Evolutionary conservation across 1,139 yeast genomes (phyloP), one percentile per base, ranked within the genome.

Genomic region (Geotrichum candidum): DNA sequence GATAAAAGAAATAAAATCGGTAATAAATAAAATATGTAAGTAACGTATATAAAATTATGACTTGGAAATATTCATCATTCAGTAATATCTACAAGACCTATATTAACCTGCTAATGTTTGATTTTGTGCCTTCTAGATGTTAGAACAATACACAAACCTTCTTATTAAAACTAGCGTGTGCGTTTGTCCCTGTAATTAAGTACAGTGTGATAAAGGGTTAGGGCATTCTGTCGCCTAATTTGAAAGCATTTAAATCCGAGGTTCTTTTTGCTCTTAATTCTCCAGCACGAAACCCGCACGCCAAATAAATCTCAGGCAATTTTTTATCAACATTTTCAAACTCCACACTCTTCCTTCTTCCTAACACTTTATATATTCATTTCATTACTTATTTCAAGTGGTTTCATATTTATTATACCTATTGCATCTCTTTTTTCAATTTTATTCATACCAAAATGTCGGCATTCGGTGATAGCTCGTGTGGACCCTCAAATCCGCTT

Each of bases 401-500:
- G 3, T 41, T 41, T 1, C 15, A 15, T 7, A 3, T 41, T 35
- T 35, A 11, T 35, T 15, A 41, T 5, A 11, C 2, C 27, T 52
- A 23, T 25, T 18, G 25, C 45, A 35, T 54, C 22, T 45, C 1
- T 25, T 15, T 25, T 41, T n/a, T 45, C 51, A 41, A 6, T 27
- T 15, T 48, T 56, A 22, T n/a, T 11, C 18, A 22, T n/a, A 18
- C n/a, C 27, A 53, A 31, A 15, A 61, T 61, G 63, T 61, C 63
- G 2, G 58, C 38, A 18, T 29, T 51, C 23, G 60, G 53, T 35
- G 58, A 61, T 45, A 35, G 29, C 18, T 64, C 69, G 18, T 74
- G 77, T 61, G 77, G 77, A 25, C 77, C 77, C 0, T 67, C 75
- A 3, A 74, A 73, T 60, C 72, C 78, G 4, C 68, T 73, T 45